Evolutionary conservation across 1,284 basidiomycete species (phyloP).

Genomic region (Schizophyllum amplum): DNA sequence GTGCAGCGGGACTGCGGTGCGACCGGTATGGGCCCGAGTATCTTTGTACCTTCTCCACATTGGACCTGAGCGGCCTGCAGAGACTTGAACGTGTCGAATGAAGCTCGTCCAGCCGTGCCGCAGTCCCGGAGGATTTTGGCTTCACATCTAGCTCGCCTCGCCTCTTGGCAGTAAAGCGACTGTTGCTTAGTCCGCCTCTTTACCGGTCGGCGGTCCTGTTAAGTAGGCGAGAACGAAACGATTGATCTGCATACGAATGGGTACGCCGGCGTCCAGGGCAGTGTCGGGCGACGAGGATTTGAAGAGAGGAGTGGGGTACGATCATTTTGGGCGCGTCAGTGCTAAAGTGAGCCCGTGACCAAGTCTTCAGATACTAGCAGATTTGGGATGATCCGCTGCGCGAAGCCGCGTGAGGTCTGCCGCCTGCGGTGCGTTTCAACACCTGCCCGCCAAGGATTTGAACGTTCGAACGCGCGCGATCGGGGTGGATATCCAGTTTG

Average conservation of each 20-base stretch:
- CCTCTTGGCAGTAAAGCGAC: too few species aligned
- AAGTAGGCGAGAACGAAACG: too few species aligned
- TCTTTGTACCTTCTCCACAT: background rate
- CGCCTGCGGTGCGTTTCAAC: background rate
- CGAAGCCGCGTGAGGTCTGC: background rate
- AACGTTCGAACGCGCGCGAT: background rate
- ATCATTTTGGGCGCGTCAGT: background rate
- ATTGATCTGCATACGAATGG: background rate
- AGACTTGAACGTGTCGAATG: too few species aligned
- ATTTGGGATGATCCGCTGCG: background rate
- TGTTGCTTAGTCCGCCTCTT: too few species aligned
- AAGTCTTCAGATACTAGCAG: background rate
- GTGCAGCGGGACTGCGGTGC: background rate
- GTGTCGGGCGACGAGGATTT: background rate
- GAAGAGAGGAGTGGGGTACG: background rate
- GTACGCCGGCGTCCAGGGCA: too few species aligned
- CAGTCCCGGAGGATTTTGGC: too few species aligned
- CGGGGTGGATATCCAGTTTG: background rate
- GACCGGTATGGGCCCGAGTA: background rate
- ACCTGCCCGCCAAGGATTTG: background rate
- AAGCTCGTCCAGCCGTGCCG: too few species aligned
- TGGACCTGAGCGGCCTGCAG: too few species aligned
- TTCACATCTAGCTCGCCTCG: too few species aligned
- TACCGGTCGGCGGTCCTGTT: too few species aligned
- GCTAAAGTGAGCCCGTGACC: background rate